These are phyloP conservation scores for Boechera divaricarpa DNA, from an alignment of 345 rosid species.

Conservation along the genomic window DNA sequence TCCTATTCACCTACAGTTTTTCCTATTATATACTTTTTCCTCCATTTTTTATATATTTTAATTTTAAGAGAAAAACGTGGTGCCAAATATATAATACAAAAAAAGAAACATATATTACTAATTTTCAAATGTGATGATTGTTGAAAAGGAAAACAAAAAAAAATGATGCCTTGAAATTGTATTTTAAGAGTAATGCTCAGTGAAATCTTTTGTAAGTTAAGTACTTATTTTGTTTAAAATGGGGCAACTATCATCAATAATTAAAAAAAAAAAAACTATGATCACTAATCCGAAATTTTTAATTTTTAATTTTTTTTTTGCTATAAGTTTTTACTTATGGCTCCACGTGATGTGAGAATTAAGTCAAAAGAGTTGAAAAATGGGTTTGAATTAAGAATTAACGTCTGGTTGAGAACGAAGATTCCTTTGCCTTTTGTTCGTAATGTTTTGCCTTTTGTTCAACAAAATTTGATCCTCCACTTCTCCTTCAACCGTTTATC, in stretches of 20 bases:
- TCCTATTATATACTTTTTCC: background rate
- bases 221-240: background rate
- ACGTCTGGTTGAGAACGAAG: constrained; percentile 32
- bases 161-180: background rate
- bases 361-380: constrained; percentile 22
- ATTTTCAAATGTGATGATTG: background rate
- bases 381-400: constrained; percentile 11
- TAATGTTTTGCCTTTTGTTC: constrained; percentile 20
- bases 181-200: background rate
- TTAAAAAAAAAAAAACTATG: no score
- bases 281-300: background rate
- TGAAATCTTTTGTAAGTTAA: background rate
- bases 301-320: background rate
- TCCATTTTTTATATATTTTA: background rate
- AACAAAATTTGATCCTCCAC: constrained; percentile 7
- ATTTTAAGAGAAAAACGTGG: background rate
- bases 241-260: constrained; percentile 1
- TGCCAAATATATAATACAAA: background rate
- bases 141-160: background rate
- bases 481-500: constrained; percentile 23
- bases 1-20: background rate
- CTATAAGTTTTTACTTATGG: background rate
- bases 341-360: constrained; percentile 19
- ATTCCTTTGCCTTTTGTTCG: constrained; percentile 19
- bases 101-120: constrained; percentile 11